Percentiles rank a stretch among this genome's conserved stretches.
These are phyloP conservation scores for Geotrichum phurueaensis DNA, from an alignment of 1,139 yeast genomes.

Conservation along the genomic window DNA sequence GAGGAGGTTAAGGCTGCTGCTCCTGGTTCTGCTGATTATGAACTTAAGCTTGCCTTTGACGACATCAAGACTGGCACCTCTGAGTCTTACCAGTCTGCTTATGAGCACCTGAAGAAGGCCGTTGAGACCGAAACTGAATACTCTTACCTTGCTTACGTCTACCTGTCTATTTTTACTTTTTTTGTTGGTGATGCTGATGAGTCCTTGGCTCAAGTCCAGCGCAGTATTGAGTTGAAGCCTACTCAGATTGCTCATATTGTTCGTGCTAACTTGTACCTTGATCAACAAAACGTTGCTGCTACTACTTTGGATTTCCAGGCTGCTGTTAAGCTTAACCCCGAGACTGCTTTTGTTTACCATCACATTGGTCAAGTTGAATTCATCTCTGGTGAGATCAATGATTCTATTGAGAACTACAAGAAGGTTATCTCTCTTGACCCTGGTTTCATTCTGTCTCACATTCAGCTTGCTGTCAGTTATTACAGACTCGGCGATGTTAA, in stretches of 20 bases:
- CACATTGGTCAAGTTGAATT: constrained; percentile 92
- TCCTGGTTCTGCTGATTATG: constrained; percentile 54
- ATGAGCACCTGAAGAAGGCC: constrained; percentile 62
- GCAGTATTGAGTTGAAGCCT: constrained; percentile 62
- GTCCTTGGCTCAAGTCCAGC: constrained; percentile 56
- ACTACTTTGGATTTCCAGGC: constrained; percentile 65
- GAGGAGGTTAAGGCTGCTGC: constrained; percentile 43
- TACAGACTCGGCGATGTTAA: constrained; percentile 69
- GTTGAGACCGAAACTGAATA: constrained; percentile 38
- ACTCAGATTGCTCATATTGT: constrained; percentile 79
- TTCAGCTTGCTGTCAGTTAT: constrained; percentile 88
- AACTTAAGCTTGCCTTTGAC: constrained; percentile 61
- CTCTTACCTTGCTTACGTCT: constrained; percentile 70
- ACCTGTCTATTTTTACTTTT: constrained; percentile 75
- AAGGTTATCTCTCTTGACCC: constrained; percentile 72
- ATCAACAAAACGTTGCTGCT: constrained; percentile 52
- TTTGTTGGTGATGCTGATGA: constrained; percentile 65
- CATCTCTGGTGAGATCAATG: constrained; percentile 64
- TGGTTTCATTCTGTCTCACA: constrained; percentile 73
- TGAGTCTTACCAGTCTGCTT: constrained; percentile 73
- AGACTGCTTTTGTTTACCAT: constrained; percentile 78
- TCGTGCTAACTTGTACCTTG: constrained; percentile 81
- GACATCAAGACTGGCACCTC: constrained; percentile 46
- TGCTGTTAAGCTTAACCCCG: constrained; percentile 66
- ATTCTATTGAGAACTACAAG: constrained; percentile 71